Percentiles rank a stretch among this genome's conserved stretches.
These are phyloP conservation scores for Zanthoxylum bungeanum DNA, from an alignment of 345 rosid species.

Conservation along the genomic window DNA sequence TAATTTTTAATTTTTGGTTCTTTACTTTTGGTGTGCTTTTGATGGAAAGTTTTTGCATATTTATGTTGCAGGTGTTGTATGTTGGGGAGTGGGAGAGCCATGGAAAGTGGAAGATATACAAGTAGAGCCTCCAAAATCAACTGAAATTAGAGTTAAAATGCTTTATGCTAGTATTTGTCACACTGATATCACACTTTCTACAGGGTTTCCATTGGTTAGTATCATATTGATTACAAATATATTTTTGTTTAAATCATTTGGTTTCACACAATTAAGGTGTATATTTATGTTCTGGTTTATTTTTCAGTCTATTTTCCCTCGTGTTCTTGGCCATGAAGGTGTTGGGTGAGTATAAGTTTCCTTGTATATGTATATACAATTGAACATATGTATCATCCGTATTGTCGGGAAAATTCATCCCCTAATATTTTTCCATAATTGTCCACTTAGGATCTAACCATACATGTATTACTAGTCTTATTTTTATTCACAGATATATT, in stretches of 20 bases:
- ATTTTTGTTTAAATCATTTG: not conserved
- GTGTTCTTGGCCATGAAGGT: slow-evolving; percentile 79
- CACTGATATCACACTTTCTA: slow-evolving; percentile 34
- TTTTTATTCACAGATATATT: no score
- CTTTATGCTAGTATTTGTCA: slow-evolving; percentile 65
- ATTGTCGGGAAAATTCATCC: no score
- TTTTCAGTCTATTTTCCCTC: slow-evolving; percentile 51
- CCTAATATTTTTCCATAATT: no score
- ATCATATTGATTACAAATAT: no score
- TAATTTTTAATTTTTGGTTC: not conserved
- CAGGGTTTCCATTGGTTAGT: slow-evolving; percentile 36
- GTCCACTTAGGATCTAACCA: no score
- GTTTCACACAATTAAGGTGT: not conserved
- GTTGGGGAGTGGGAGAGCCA: not conserved
- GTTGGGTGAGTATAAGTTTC: slow-evolving; percentile 59
- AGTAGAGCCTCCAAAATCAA: slow-evolving; percentile 38
- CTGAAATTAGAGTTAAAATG: slow-evolving; percentile 60
- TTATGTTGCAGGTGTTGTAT: not conserved
- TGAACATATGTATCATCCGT: no score
- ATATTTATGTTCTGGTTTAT: not conserved
- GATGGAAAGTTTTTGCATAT: not conserved
- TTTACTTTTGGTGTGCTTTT: not conserved
- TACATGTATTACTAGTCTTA: no score
- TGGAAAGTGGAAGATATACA: not conserved
- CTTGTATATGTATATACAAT: no score